Percentiles rank a stretch among this genome's conserved stretches.
phyloP scores from a whole-genome alignment of 208 protist species.

The Leishmania amazonensis region DNA sequence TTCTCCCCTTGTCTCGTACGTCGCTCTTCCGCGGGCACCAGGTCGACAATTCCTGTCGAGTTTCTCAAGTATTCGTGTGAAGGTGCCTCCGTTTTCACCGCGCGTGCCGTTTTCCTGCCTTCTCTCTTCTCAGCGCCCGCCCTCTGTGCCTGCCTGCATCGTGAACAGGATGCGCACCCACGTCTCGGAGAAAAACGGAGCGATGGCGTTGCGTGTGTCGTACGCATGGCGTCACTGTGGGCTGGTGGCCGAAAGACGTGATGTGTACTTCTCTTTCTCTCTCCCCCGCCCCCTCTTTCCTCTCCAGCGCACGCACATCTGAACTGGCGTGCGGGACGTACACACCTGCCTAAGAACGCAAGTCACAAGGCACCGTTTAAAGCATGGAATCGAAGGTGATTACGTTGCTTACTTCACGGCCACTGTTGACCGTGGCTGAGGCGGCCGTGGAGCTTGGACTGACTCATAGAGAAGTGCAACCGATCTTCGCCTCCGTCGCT shows the following conservation, averaged over 20 bases:
- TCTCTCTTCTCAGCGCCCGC: background rate
- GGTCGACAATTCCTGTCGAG: background rate
- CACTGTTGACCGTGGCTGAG: conserved; percentile 24
- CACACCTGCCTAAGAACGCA: background rate
- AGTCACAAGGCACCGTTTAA: background rate
- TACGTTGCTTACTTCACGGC: conserved; percentile 10
- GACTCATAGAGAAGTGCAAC: conserved; percentile 1
- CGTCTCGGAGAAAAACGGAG: background rate
- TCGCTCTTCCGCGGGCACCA: background rate
- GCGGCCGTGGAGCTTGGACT: conserved; percentile 9
- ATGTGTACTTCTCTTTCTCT: background rate
- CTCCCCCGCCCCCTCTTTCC: too few relatives aligned
- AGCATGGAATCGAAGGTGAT: conserved; percentile 26
- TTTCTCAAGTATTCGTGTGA: background rate
- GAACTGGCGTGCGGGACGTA: background rate
- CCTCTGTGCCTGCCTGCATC: background rate
- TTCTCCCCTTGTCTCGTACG: background rate
- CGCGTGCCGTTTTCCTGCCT: background rate
- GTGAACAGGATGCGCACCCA: background rate
- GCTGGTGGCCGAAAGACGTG: background rate
- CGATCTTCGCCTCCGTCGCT: conserved; percentile 11
- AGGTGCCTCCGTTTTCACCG: background rate
- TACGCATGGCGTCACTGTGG: background rate
- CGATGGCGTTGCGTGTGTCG: background rate
- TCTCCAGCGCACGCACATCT: background rate